Base-by-base conservation (phyloP, 176 grass and related monocot species). In the Oryza punctata region DNA sequence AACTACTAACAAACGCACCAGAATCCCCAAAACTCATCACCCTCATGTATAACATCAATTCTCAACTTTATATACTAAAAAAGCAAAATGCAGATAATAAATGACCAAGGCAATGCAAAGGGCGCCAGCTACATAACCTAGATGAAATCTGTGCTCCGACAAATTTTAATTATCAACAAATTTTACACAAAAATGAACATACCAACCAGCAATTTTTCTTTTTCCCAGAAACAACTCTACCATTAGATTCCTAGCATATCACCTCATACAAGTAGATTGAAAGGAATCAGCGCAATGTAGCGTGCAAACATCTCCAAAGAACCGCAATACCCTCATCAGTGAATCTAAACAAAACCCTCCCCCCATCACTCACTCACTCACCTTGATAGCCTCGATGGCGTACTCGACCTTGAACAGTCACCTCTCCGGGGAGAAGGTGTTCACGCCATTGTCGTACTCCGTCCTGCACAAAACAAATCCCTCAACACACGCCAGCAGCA, bases 1-100 rank as follows among this genome's bases (percentile, higher is more conserved):
- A 98, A 73, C 95, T 95, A 32, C 30, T 32, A 32, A 32, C 30
- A 32, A 32, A 32, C 30, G 4, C 30, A 32, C 30, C 30, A 33
- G 32, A 18, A 84, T n/a, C 6, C 50, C 24, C 13, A 63, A 67
- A 69, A 69, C 38, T 24, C 29, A 76, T 87, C 52, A 73, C 21
- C 29, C 35, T 4, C 7, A 73, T 26, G 43, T 1, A 52, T 15
- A 18, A 19, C 9, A 46, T 5, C 28, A 45, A 7, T 9, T 9
- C 14, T 5, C 38, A 45, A 7, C 6, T 9, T 21, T 6, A 4
- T 12, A 21, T 37, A 63, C 15, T 35, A 68, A 70, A 26, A 26
- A 18, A 78, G 60, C 2, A 32, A 26, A 37, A 49, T 78, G 4
- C 50, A 50, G 12, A 50, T 50, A 50, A 47, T 10, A 79, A 79